Evolutionary conservation across 192 early-diverging fungal species (phyloP).

Genomic region (Phlyctochytrium bullatum): DNA sequence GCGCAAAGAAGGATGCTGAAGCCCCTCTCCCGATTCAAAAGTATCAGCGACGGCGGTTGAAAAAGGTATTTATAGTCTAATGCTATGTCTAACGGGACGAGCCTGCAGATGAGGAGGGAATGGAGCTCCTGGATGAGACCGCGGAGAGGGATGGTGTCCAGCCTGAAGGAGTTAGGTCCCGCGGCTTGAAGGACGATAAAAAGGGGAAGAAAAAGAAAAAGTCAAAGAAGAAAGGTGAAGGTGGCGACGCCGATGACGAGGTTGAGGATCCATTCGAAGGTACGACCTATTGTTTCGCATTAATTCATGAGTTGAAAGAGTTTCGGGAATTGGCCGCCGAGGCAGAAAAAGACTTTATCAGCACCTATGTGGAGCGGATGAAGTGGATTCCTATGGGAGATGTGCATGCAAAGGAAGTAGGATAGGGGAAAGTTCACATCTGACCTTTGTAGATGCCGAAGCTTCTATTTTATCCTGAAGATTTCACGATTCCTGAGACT

Average conservation of each 20-base stretch:
- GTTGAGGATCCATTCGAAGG: conserved; percentile 4
- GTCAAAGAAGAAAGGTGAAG: not conserved
- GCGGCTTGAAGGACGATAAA: not conserved
- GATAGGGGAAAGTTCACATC: not conserved
- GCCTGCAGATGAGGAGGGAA: not conserved
- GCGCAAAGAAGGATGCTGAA: not conserved
- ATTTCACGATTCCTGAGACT: conserved; percentile 15
- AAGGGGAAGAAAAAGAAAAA: conserved; percentile 6
- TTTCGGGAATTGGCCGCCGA: conserved; percentile 16
- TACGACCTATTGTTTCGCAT: conserved; percentile 11
- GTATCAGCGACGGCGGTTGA: not conserved
- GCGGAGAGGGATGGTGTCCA: not conserved
- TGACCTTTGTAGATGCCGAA: not conserved
- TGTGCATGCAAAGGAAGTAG: not conserved
- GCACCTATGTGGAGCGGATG: conserved; percentile 15
- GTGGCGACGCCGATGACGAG: conserved; percentile 24
- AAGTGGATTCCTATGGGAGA: conserved; percentile 20
- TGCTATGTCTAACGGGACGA: not conserved
- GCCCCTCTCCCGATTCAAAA: not conserved
- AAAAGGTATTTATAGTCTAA: not conserved
- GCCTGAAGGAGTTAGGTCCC: not conserved
- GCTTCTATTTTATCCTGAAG: conserved; percentile 23
- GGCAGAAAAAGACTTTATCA: conserved; percentile 18
- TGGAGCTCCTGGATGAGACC: not conserved
- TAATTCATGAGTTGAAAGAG: conserved; percentile 6